These are phyloP conservation scores for Talaromyces nanjingensis DNA, from an alignment of 495 filamentous ascomycete genomes.

Conservation along the genomic window DNA sequence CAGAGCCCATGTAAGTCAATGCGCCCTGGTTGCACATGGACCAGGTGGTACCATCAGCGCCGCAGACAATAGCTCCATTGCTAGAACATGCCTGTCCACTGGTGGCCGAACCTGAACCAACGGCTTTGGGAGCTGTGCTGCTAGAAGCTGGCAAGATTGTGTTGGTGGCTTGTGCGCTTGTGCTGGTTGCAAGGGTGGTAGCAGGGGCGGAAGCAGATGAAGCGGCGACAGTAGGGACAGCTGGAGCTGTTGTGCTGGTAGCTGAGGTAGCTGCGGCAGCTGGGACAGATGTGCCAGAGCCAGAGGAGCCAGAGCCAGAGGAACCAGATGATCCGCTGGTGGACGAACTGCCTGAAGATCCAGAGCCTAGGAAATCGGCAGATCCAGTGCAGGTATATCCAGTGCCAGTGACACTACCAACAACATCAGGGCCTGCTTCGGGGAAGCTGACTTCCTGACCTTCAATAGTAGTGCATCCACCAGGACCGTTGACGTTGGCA, in stretches of 20 bases:
- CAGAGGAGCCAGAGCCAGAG: conserved; percentile 10
- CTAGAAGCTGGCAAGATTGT: conserved; percentile 1
- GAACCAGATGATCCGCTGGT: conserved; percentile 13
- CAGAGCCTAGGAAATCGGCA: conserved; percentile 19
- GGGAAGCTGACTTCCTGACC: conserved; percentile 53
- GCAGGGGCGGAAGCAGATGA: conserved; percentile 7
- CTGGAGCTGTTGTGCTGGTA: conserved; percentile 1
- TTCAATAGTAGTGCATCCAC: conserved; percentile 45
- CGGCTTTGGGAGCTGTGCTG: conserved; percentile 8
- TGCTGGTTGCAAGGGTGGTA: background rate
- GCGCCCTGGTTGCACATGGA: conserved; percentile 28
- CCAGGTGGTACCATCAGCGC: conserved; percentile 29
- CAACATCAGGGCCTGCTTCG: conserved; percentile 57
- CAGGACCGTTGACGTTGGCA: conserved; percentile 57
- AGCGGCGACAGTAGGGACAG: background rate
- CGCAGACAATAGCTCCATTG: conserved; percentile 30
- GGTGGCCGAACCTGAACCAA: conserved; percentile 5
- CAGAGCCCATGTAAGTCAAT: conserved; percentile 32
- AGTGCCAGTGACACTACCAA: conserved; percentile 25
- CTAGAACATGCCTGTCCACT: conserved; percentile 17
- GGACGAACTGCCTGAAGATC: conserved; percentile 11
- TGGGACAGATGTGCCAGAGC: background rate
- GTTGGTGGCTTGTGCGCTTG: background rate
- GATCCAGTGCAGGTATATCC: conserved; percentile 25
- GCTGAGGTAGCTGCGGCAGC: background rate